Percentiles rank a stretch among this genome's conserved stretches.
These are phyloP conservation scores for Claviceps pazoutovae DNA, from an alignment of 2,329 filamentous ascomycete species.

Conservation along the genomic window DNA sequence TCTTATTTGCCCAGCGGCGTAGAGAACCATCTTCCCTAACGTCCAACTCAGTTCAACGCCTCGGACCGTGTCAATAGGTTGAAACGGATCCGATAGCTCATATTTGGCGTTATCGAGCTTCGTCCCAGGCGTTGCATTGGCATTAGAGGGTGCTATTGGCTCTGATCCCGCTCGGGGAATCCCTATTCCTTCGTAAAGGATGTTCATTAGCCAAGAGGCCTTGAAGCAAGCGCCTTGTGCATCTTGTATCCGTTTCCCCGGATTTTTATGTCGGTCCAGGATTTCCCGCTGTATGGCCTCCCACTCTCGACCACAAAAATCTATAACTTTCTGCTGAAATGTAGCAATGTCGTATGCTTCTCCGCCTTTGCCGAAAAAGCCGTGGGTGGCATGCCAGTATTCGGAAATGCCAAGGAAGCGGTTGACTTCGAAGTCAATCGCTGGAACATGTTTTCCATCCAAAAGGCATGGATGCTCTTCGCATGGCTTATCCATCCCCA, in stretches of 20 bases:
- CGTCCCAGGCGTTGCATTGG: slow-evolving; percentile 57
- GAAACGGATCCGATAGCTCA: slow-evolving; percentile 73
- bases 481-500: slow-evolving; percentile 82
- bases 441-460: slow-evolving; percentile 82
- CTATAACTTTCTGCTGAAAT: slow-evolving; percentile 71
- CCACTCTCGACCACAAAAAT: slow-evolving; percentile 83
- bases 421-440: slow-evolving; percentile 93
- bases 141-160: slow-evolving; percentile 32
- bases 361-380: slow-evolving; percentile 68
- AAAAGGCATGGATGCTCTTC: slow-evolving; percentile 73
- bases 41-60: slow-evolving; percentile 95
- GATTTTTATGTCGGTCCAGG: slow-evolving; percentile 52
- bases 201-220: slow-evolving; percentile 92
- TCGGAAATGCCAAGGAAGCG: slow-evolving; percentile 97
- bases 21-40: slow-evolving; percentile 88
- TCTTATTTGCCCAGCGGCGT: slow-evolving; percentile 78
- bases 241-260: slow-evolving; percentile 62
- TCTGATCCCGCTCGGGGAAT: slow-evolving; percentile 77
- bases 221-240: slow-evolving; percentile 93
- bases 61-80: slow-evolving; percentile 83
- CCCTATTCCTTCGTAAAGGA: slow-evolving; percentile 90
- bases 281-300: slow-evolving; percentile 55
- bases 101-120: slow-evolving; percentile 54
- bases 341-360: slow-evolving; percentile 81
- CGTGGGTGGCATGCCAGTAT: slow-evolving; percentile 97